Conservation (phyloP, 192 early-diverging fungal species). For the Thamnidium elegans region DNA sequence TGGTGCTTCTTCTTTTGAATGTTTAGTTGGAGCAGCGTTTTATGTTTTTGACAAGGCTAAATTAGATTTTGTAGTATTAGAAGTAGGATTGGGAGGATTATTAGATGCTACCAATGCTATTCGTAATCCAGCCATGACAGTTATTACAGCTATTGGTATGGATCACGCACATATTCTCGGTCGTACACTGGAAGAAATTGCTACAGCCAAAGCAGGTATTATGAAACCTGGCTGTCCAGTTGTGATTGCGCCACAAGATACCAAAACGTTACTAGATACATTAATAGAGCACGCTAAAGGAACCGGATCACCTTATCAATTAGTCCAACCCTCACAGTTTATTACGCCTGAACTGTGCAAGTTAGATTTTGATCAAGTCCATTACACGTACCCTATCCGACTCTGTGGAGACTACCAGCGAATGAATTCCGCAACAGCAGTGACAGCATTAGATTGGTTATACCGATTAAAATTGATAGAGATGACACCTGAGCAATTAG, state of each 20-base stretch:
- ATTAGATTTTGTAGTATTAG: constrained; percentile 75
- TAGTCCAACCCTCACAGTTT: neutral
- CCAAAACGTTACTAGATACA: constrained; percentile 38
- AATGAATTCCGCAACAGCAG: constrained; percentile 73
- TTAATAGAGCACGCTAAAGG: constrained; percentile 31
- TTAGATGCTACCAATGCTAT: constrained; percentile 86
- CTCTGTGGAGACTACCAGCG: constrained; percentile 79
- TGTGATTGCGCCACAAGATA: constrained; percentile 55
- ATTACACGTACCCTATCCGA: constrained; percentile 46
- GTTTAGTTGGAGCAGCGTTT: constrained; percentile 57
- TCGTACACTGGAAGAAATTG: constrained; percentile 62
- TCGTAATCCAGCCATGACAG: constrained; percentile 36
- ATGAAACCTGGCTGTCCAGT: constrained; percentile 49
- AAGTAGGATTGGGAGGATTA: constrained; percentile 79
- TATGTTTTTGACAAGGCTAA: constrained; percentile 53
- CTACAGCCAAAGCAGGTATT: constrained; percentile 78
- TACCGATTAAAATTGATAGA: neutral
- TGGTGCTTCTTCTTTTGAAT: constrained; percentile 69
- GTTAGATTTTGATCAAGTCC: neutral
- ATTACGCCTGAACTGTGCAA: neutral
- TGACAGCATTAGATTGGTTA: constrained; percentile 51
- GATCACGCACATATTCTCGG: constrained; percentile 80
- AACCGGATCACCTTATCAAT: constrained; percentile 1
- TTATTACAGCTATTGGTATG: constrained; percentile 67
- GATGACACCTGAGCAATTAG: constrained; percentile 43